A percentile compares a stretch with the other conserved stretches of the same genome.
phyloP scores from a whole-genome alignment of 768 basidiomycete species.

The Trametes gibbosa region DNA sequence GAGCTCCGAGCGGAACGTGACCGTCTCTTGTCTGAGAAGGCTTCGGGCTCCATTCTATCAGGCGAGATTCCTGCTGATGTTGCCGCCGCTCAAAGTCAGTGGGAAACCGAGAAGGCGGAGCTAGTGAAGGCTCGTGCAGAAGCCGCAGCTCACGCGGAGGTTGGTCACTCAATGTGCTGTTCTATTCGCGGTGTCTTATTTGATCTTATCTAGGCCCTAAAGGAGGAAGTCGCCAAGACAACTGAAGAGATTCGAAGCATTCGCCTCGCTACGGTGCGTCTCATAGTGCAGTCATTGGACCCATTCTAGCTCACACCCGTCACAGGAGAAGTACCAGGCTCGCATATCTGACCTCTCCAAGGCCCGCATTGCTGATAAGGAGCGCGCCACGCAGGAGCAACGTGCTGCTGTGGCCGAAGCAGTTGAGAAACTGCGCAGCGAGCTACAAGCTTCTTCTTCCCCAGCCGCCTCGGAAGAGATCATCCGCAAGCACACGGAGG shows the following conservation, averaged over 20 bases:
- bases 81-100: constrained; percentile 32
- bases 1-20: constrained; percentile 59
- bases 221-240: constrained; percentile 24
- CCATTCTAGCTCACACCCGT: background rate
- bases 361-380: constrained; percentile 45
- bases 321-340: constrained; percentile 60
- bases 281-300: background rate
- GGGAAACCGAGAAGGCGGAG: constrained; percentile 61
- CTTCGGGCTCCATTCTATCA: constrained; percentile 34
- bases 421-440: constrained; percentile 52
- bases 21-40: constrained; percentile 58
- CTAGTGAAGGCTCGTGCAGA: constrained; percentile 58
- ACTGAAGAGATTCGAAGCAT: constrained; percentile 25
- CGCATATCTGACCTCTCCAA: constrained; percentile 53
- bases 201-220: constrained; percentile 16
- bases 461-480: constrained; percentile 37
- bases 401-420: constrained; percentile 54
- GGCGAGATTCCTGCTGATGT: constrained; percentile 25
- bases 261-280: constrained; percentile 24
- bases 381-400: constrained; percentile 42
- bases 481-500: constrained; percentile 54
- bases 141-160: constrained; percentile 59
- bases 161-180: constrained; percentile 24
- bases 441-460: constrained; percentile 34
- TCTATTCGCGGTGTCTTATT: background rate